Percentiles rank a stretch among this genome's conserved stretches.
Conservation (phyloP, 1,284 basidiomycete genomes). For the Fereydounia khargensis region DNA sequence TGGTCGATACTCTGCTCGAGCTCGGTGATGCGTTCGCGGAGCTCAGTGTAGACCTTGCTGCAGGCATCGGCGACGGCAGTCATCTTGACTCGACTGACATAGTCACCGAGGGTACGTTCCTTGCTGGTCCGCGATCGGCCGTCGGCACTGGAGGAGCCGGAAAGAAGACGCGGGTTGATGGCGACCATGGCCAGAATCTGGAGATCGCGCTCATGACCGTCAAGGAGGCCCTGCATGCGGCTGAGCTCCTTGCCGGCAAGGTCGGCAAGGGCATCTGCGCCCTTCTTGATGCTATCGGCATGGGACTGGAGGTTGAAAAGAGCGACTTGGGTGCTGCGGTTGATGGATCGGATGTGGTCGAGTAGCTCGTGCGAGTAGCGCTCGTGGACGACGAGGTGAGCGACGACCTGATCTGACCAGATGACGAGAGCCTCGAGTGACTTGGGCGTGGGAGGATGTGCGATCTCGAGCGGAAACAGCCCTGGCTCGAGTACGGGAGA, state of each 20-base stretch:
- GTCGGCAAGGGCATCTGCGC: slow-evolving; percentile 26
- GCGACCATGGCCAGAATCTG: slow-evolving; percentile 40
- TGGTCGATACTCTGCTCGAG: slow-evolving; percentile 23
- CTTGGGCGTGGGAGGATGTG: slow-evolving; percentile 37
- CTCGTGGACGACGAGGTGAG: slow-evolving; percentile 4
- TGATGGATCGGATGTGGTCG: slow-evolving; percentile 29
- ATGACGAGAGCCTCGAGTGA: slow-evolving; percentile 32
- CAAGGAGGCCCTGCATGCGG: slow-evolving; percentile 44
- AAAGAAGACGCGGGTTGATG: slow-evolving; percentile 41
- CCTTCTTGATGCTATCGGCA: slow-evolving; percentile 38
- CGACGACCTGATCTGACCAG: slow-evolving; percentile 30
- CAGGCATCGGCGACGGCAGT: slow-evolving; percentile 43
- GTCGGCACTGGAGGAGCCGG: not conserved
- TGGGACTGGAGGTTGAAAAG: slow-evolving; percentile 48
- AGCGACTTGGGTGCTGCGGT: slow-evolving; percentile 42
- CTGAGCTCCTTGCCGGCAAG: slow-evolving; percentile 36
- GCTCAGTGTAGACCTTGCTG: slow-evolving; percentile 22
- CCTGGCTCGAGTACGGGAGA: slow-evolving; percentile 18
- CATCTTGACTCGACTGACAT: slow-evolving; percentile 42
- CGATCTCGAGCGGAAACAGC: slow-evolving; percentile 13
- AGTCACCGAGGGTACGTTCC: slow-evolving; percentile 44
- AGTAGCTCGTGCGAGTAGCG: slow-evolving; percentile 15
- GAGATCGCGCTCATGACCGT: slow-evolving; percentile 45
- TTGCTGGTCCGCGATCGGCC: not conserved
- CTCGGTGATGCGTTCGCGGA: slow-evolving; percentile 26